Base-by-base conservation (phyloP, 2,329 filamentous ascomycete species). In the Magnaporthiopsis incrustans region DNA sequence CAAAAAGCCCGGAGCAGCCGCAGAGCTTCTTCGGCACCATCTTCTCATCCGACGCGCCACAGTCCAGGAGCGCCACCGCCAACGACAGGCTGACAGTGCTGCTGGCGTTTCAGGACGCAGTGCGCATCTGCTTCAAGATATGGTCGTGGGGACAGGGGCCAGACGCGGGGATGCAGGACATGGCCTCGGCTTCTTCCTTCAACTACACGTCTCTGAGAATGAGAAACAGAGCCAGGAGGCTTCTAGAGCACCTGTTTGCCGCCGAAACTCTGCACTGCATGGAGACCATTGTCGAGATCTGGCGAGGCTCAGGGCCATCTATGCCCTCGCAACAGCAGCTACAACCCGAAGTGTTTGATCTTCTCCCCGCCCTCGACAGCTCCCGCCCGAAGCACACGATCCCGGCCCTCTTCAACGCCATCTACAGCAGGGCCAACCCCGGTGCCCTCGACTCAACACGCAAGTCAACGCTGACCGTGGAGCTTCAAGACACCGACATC, bases 51-150 rank as follows among this genome's bases (percentile, higher is more conserved):
- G 92, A 97, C 65, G 81, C 85, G 0, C 87, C 84, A 2, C 90
- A 93, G 66, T 83, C 86, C n/a, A 87, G 92, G 61, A 92, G 88
- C 65, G 86, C 89, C 10, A 92, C 91, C n/a, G 92, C 93, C 11
- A 99, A 98, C 71, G 94, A 95, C 70, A 86, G 94, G 59, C 81
- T 99, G 27, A 98, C 95, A 0, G 94, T 99, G 26, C 82, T 97
- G 58, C 81, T 99, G n/a, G 96, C 93, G 14, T 97, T 99, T 73
- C 94, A 98, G 74, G 96, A 99, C 73, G 92, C 93, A 1, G 91
- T 98, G 65, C 87, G 92, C 30, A 90, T 96, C 61, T 97, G 93
- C 75, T 96, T 96, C 73, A 86, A 82, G 15, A 97, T 99, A 63
- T 99, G 96, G 95, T 90, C 91, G 0, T 99, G 95, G 94, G 91